These are phyloP conservation scores for Venturia carpophila DNA, from an alignment of 2,329 filamentous ascomycete species.

Conservation along the genomic window DNA sequence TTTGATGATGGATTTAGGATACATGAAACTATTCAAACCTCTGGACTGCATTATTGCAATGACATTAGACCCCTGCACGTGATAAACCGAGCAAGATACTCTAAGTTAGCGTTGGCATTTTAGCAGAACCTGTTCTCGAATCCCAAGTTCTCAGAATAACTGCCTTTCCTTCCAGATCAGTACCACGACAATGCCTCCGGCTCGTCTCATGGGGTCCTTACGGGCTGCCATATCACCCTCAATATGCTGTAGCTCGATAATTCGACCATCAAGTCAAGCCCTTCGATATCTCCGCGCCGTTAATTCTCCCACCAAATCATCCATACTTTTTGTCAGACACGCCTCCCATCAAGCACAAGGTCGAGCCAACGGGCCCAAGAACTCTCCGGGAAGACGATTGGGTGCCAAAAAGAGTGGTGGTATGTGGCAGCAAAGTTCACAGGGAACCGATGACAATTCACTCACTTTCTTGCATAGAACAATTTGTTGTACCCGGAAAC, in stretches of 20 bases:
- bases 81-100: not conserved
- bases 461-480: slow-evolving; percentile 46
- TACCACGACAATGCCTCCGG: not conserved
- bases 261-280: slow-evolving; percentile 13
- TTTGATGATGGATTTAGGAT: too few species aligned
- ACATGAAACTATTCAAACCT: too few species aligned
- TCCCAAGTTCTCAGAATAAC: not conserved
- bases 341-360: slow-evolving; percentile 59
- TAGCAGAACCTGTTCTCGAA: not conserved
- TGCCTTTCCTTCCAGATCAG: not conserved
- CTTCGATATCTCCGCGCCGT: slow-evolving; percentile 15
- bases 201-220: not conserved
- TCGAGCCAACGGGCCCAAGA: slow-evolving; percentile 61
- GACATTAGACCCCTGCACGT: not conserved
- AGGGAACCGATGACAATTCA: slow-evolving; percentile 2
- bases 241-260: not conserved
- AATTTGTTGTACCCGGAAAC: slow-evolving; percentile 91
- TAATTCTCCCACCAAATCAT: slow-evolving; percentile 31
- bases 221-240: slow-evolving; percentile 9
- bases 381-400: slow-evolving; percentile 74
- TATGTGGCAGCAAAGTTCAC: slow-evolving; percentile 34
- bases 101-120: not conserved
- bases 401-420: slow-evolving; percentile 90
- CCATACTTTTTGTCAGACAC: slow-evolving; percentile 42
- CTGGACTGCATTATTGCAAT: too few species aligned